Evolutionary conservation across 768 basidiomycete species (phyloP), one percentile per base, ranked within the genome.

Genomic region (Xanthoconium purpureum): DNA sequence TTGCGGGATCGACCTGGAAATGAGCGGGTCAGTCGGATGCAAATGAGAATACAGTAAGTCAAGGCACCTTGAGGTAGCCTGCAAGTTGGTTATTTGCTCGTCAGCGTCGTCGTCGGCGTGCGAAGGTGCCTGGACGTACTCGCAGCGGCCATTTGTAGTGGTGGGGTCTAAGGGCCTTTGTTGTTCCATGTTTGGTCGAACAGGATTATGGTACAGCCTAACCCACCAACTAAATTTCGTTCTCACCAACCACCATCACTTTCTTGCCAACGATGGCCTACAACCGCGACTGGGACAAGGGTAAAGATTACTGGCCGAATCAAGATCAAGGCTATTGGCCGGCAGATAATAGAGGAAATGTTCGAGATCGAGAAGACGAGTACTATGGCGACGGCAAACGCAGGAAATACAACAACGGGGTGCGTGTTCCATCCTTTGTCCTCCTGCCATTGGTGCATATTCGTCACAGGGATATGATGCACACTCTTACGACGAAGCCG

Each of bases 271-370:
- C 55, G 20, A 89, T 90, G 88, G 79, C 87, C 48, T 83, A 87
- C 73, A 88, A 88, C 73, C 84, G 91, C 61, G 89, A 92, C 77
- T 92, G 91, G 91, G 89, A 91, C 75, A 81, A 80, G 71, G 90
- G 89, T 50, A 91, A 91, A 72, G 81, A 84, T 45, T 38, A 51
- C 49, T 85, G 83, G 83, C 65, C 73, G 56, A 80, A 85, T 45
- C 63, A 70, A 62, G 81, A 85, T 45, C 63, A 70, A 62, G 63
- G 69, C 33, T 66, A 75, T 47, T 82, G 80, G 77, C 70, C 71
- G 20, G 57, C 75, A 52, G 61, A 72, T 37, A 59, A 52, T 15
- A 73, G 74, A 55, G 72, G 67, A 45, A 78, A 78, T 59, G 69
- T 75, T 17, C 80, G 84, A 53, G 75, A 77, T 15, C 77, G 87